A percentile compares a stretch with the other conserved stretches of the same genome.
These are phyloP conservation scores for Drosera capensis DNA, from an alignment of 148 eudicot species.

Conservation along the genomic window DNA sequence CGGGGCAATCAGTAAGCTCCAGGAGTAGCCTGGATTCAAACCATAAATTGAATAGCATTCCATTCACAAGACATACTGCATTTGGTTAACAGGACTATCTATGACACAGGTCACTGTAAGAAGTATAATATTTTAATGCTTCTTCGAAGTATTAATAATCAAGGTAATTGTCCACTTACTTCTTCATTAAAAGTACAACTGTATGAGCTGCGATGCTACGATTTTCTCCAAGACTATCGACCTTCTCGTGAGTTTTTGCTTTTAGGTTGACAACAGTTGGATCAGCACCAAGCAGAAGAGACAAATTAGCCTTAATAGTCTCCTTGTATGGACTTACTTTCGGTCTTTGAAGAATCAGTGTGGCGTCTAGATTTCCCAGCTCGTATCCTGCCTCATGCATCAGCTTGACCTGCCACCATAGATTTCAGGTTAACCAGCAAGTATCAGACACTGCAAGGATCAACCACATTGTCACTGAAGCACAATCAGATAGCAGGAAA, in stretches of 20 bases:
- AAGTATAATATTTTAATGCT: no score
- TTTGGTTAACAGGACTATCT: no score
- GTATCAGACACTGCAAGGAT: no score
- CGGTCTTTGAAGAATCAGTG: conserved; percentile 83
- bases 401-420: conserved; percentile 51
- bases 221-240: conserved; percentile 94
- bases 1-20: no score
- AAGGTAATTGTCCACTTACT: no score
- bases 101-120: no score
- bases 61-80: no score
- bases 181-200: conserved; percentile 71
- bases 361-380: conserved; percentile 85
- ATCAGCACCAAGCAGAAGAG: conserved; percentile 73
- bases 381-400: conserved; percentile 97
- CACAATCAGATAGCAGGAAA: no score
- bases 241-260: conserved; percentile 95
- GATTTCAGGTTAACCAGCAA: background rate
- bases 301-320: conserved; percentile 54
- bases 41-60: no score
- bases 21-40: no score
- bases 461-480: no score
- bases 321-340: conserved; percentile 90
- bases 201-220: conserved; percentile 97
- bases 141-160: no score
- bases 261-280: conserved; percentile 71